Conservation (phyloP, 257 asterid species). For the Plantago ovata region DNA sequence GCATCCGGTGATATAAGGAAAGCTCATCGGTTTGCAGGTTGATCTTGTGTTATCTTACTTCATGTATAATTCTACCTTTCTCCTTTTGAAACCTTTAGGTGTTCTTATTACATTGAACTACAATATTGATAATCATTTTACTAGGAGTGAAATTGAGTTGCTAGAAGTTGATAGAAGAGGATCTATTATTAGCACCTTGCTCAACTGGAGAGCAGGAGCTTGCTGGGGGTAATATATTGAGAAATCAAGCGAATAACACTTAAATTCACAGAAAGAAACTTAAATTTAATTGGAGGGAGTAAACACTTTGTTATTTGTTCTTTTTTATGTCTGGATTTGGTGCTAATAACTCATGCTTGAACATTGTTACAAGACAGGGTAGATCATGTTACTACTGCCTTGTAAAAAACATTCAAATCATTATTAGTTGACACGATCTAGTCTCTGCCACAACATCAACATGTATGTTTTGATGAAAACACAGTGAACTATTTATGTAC, state of each 20-base stretch:
- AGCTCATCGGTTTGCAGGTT: slow-evolving; percentile 95
- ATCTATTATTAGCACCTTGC: slow-evolving; percentile 25
- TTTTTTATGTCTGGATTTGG: not conserved
- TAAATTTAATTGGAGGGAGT: too few species aligned
- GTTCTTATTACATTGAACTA: slow-evolving; percentile 20
- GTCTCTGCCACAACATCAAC: slow-evolving; percentile 98
- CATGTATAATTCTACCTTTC: slow-evolving; percentile 13
- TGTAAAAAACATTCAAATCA: slow-evolving; percentile 77
- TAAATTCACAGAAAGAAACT: slow-evolving; percentile 1
- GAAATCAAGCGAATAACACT: slow-evolving; percentile 32
- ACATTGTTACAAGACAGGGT: too few species aligned
- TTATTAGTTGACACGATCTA: slow-evolving; percentile 79
- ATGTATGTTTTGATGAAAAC: slow-evolving; percentile 40
- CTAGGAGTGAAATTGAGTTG: slow-evolving; percentile 83
- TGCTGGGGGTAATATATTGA: too few species aligned
- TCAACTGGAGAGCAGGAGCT: slow-evolving; percentile 32
- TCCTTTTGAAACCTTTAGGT: not conserved
- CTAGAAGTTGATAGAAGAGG: slow-evolving; percentile 68
- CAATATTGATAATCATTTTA: too few species aligned
- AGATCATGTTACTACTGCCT: slow-evolving; percentile 85
- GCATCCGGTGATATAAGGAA: slow-evolving; percentile 97
- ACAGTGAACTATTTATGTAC: not conserved
- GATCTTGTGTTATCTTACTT: slow-evolving; percentile 13
- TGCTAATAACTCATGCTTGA: too few species aligned
- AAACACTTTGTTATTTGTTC: slow-evolving; percentile 1